These are phyloP conservation scores for Arabidopsis suecica DNA, from an alignment of 345 rosid genomes.

Conservation along the genomic window DNA sequence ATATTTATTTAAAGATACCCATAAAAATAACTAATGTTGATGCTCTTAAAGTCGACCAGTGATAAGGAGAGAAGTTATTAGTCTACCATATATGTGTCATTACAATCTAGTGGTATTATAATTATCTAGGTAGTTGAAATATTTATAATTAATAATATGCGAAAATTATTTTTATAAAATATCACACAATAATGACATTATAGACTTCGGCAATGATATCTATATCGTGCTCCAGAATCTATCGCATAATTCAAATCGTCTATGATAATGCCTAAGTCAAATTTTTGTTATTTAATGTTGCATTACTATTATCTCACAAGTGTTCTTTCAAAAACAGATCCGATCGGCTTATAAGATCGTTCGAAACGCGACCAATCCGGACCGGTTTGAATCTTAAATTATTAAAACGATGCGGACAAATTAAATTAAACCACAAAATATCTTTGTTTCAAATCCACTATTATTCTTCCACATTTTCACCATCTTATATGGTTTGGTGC, in stretches of 20 bases:
- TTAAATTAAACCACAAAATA: no score
- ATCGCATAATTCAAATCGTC: constrained; percentile 18
- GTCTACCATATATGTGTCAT: constrained; percentile 14
- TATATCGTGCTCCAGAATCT: constrained; percentile 36
- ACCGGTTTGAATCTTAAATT: no score
- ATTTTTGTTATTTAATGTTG: constrained; percentile 5
- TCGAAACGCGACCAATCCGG: background rate
- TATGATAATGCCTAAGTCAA: constrained; percentile 31
- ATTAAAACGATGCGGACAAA: no score
- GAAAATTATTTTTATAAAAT: background rate
- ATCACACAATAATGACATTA: constrained; percentile 15
- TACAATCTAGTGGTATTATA: constrained; percentile 6
- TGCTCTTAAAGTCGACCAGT: background rate
- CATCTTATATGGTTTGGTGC: background rate
- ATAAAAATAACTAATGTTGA: no score
- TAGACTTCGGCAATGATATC: constrained; percentile 23
- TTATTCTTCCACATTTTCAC: no score
- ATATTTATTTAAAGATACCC: no score
- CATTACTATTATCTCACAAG: background rate
- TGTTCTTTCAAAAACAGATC: background rate
- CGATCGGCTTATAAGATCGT: background rate
- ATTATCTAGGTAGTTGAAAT: constrained; percentile 27
- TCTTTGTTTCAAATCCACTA: no score
- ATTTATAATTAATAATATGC: constrained; percentile 4
- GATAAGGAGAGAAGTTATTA: background rate